These are phyloP conservation scores for Moniliella sp. DNA, from an alignment of 1,284 basidiomycete genomes.

Conservation along the genomic window DNA sequence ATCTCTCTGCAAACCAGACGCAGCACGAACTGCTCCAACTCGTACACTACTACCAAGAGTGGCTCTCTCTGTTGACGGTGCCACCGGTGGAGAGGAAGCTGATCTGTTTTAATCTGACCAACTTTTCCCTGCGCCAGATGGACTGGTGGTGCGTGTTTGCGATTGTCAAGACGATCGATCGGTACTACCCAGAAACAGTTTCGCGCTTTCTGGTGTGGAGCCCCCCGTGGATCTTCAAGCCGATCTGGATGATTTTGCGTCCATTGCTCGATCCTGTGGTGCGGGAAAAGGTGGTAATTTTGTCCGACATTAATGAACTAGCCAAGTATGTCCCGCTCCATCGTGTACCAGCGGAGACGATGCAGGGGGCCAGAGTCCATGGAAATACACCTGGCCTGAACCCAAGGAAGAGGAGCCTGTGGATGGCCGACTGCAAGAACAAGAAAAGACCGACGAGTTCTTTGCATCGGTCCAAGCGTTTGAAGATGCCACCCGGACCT, in stretches of 20 bases:
- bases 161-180: constrained; percentile 27
- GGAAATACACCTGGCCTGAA: no score
- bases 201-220: constrained; percentile 22
- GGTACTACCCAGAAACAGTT: constrained; percentile 20
- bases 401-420: no score
- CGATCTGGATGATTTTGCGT: constrained; percentile 22
- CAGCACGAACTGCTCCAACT: constrained; percentile 18
- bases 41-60: constrained; percentile 19
- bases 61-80: constrained; percentile 15
- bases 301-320: no score
- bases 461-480: no score
- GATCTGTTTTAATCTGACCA: constrained; percentile 26
- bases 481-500: no score
- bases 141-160: constrained; percentile 25
- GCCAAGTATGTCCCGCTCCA: no score
- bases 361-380: no score
- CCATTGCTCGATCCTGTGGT: constrained; percentile 25
- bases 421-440: no score
- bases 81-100: constrained; percentile 23
- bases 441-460: no score
- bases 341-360: no score
- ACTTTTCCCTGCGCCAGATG: constrained; percentile 27
- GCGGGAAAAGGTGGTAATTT: constrained; percentile 23
- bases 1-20: constrained; percentile 22
- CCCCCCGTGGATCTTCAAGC: constrained; percentile 27